Evolutionary conservation across 169 alveolate species (phyloP), one percentile per base, ranked within the genome.

Genomic region (Eimeria tenella): DNA sequence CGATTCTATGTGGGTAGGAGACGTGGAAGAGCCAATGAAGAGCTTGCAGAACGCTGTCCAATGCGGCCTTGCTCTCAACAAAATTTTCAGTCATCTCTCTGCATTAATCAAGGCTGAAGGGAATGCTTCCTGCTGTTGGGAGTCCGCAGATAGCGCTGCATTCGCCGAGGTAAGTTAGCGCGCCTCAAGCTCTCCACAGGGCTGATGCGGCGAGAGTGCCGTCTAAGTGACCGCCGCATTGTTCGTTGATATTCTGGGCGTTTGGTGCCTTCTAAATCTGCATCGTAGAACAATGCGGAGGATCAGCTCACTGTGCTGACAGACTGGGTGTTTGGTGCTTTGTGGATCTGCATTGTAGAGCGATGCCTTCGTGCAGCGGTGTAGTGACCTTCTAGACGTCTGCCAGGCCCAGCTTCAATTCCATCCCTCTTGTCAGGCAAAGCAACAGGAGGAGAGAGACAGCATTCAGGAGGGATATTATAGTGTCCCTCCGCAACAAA

Each of bases 301-400:
- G 42, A 0, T 2, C 42, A 23, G 42, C n/a, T 3, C 42, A 1
- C 5, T 74, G 5, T 49, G 62, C 5, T 9, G 42, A 42, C 62
- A 17, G 52, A 0, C 4, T 52, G 8, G 5, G 50, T 9, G 21
- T 17, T 50, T 19, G 49, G 21, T 9, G 49, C 21, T 63, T 6
- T 75, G 86, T 19, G 5, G 25, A 77, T 10, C 6, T 17, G 23
- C 62, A 49, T 31, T 56, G 68, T 93, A 96, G 95, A 70, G 98
- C 88, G 99, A 98, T 91, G 99, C 99, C n/a, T 98, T 98, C 94
- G 98, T 98, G 79, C 98, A 98, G 94, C 96, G 99, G 75, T 98
- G 99, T 94, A 95, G 97, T 88, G 99, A 98, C 79, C 97, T 98
- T 42, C 97, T 97, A 77, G 99, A 98, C 94, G 98, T 98, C 58